Base-by-base conservation (phyloP, 2,329 filamentous ascomycete genomes). In the Calonectria crousiana region DNA sequence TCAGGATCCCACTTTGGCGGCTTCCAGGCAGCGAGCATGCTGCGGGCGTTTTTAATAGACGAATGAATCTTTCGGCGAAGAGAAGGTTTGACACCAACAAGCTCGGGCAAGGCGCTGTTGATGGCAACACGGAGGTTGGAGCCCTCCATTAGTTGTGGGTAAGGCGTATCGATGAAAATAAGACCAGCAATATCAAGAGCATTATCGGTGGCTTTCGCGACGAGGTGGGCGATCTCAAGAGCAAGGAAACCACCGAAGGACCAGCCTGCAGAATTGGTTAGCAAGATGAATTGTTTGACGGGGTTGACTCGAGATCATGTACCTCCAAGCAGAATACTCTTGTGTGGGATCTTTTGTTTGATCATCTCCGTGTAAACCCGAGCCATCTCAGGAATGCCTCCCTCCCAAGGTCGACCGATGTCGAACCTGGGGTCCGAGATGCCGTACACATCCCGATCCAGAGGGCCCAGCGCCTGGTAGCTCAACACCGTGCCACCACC, bases 351-450 rank as follows among this genome's bases (percentile, higher is more conserved):
- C 44, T 52, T 70, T 44, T 58, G 23, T 26, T 70, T 70, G 32
- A 70, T 70, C 67, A 70, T 70, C 32, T 70, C 56, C 16, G 56
- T 38, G 26, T 70, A 70, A 13, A 64, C 67, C 47, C 67, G 53
- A 20, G 67, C 67, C 67, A 70, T 70, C 56, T 70, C 67, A 34
- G 67, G 67, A 51, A 70, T 64, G 44, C 67, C 67, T 52, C 67
- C 67, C 23, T 70, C 67, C 67, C 67, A 70, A 20, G 67, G 67
- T 44, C 67, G 67, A 64, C 67, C 53, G 38, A 64, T 64, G 56
- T 70, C 67, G 44, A 70, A 70, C 67, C 67, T 62, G n/a, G 67
- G 67, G 56, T 70, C 67, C 67, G 67, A 70, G 56, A 70, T 70
- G 44, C 67, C 67, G 28, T 70, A 70, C 26, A 70, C 67, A 70